Conservation (phyloP, 1,139 yeast genomes). For the Suhomyces terraborum region DNA sequence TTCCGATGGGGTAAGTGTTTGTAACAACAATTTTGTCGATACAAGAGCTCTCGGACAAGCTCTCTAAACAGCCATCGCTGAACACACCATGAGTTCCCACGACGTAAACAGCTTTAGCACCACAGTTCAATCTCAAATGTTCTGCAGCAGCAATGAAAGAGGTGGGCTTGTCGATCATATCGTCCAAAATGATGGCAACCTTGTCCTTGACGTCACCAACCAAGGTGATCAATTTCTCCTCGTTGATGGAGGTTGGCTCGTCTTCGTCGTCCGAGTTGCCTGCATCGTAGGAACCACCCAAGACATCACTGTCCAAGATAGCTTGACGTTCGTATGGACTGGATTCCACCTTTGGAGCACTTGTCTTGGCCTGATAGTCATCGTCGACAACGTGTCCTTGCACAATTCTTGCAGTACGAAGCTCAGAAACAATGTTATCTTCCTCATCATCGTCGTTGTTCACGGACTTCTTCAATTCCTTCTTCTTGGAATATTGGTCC, state of each 20-base stretch:
- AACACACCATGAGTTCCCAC: constrained; percentile 96
- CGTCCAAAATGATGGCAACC: constrained; percentile 92
- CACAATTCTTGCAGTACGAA: constrained; percentile 94
- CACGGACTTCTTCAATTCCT: constrained; percentile 37
- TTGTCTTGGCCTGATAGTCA: constrained; percentile 45
- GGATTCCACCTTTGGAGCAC: constrained; percentile 1
- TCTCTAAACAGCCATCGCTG: constrained; percentile 81
- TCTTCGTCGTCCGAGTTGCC: constrained; percentile 80
- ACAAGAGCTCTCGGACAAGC: constrained; percentile 72
- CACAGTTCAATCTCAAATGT: constrained; percentile 91
- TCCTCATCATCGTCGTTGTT: constrained; percentile 49
- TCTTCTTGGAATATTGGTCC: constrained; percentile 57
- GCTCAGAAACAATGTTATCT: constrained; percentile 70
- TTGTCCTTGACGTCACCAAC: constrained; percentile 94
- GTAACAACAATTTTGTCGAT: constrained; percentile 92
- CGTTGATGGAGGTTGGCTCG: constrained; percentile 62
- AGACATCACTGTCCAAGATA: constrained; percentile 50
- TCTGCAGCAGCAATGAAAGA: constrained; percentile 97
- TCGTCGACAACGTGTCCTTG: constrained; percentile 98
- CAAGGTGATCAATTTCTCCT: constrained; percentile 85
- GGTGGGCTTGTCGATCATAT: constrained; percentile 94
- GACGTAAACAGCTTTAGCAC: constrained; percentile 87
- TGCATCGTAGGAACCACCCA: constrained; percentile 85
- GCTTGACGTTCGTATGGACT: constrained; percentile 20
- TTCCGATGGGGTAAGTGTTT: constrained; percentile 87